phyloP scores from a whole-genome alignment of 1,139 yeast genomes.

The Yamadazyma atlantica region DNA sequence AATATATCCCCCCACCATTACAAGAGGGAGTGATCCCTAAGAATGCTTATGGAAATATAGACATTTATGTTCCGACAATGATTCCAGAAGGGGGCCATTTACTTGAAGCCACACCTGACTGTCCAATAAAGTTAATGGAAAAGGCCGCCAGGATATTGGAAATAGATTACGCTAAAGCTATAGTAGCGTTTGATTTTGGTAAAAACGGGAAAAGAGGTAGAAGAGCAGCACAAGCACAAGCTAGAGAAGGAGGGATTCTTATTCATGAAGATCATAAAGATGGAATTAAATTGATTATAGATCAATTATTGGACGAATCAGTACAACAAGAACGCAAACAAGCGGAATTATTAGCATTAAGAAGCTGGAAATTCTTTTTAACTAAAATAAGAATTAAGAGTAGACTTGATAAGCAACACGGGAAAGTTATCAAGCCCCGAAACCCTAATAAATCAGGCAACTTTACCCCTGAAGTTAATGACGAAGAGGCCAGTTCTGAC shows the following conservation, averaged over 20 bases:
- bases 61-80: conserved; percentile 75
- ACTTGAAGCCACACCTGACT: conserved; percentile 14
- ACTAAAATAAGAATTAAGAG: conserved; percentile 69
- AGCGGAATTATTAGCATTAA: conserved; percentile 53
- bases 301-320: conserved; percentile 55
- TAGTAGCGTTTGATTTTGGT: conserved; percentile 80
- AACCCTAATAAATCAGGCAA: no score
- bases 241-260: conserved; percentile 70
- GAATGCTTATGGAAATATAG: conserved; percentile 82
- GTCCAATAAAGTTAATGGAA: conserved; percentile 50
- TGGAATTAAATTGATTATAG: conserved; percentile 60
- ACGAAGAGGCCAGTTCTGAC: conserved; percentile 11
- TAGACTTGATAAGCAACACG: conserved; percentile 68
- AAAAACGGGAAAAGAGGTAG: conserved; percentile 13
- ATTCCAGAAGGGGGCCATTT: conserved; percentile 79
- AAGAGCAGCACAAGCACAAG: conserved; percentile 17
- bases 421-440: conserved; percentile 27
- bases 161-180: conserved; percentile 84
- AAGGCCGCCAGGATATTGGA: conserved; percentile 70
- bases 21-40: conserved; percentile 66
- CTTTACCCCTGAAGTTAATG: no score
- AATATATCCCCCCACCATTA: conserved; percentile 65
- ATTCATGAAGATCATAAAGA: conserved; percentile 64
- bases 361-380: conserved; percentile 72
- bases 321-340: conserved; percentile 47